These are phyloP conservation scores for Talaromyces sp. DNA, from an alignment of 2,329 filamentous ascomycete species.

Conservation along the genomic window DNA sequence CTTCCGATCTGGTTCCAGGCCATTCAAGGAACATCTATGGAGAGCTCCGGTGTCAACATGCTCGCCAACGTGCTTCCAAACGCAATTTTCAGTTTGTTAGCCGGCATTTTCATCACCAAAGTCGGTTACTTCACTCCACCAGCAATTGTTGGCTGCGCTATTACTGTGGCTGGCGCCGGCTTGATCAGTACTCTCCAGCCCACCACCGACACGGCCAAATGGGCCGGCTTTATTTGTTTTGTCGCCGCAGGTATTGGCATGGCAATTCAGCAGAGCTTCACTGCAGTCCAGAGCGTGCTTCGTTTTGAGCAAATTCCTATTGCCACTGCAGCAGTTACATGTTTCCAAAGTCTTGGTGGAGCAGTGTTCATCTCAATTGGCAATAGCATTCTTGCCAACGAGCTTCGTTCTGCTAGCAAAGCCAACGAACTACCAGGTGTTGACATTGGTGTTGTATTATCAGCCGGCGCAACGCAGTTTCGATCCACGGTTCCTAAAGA, in stretches of 20 bases:
- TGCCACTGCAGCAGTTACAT: slow-evolving; percentile 21
- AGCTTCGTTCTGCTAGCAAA: slow-evolving; percentile 21
- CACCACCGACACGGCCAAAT: slow-evolving; percentile 15
- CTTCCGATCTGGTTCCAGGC: slow-evolving; percentile 24
- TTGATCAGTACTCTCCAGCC: slow-evolving; percentile 29
- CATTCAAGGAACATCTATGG: slow-evolving; percentile 14
- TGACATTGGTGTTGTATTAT: slow-evolving; percentile 6
- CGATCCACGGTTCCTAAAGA: slow-evolving; percentile 6
- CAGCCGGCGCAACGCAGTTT: slow-evolving; percentile 11
- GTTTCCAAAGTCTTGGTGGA: slow-evolving; percentile 19
- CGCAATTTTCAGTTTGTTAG: slow-evolving; percentile 22
- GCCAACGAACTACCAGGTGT: slow-evolving; percentile 8
- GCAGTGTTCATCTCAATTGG: slow-evolving; percentile 25
- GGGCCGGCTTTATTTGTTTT: slow-evolving; percentile 21
- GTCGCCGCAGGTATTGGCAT: slow-evolving; percentile 17
- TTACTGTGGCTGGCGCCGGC: slow-evolving; percentile 24
- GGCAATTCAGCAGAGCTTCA: slow-evolving; percentile 15
- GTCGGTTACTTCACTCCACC: slow-evolving; percentile 23
- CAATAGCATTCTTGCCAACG: slow-evolving; percentile 26
- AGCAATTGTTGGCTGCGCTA: slow-evolving; percentile 21
- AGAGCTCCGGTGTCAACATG: slow-evolving; percentile 10
- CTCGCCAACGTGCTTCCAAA: slow-evolving; percentile 29
- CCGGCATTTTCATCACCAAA: slow-evolving; percentile 22
- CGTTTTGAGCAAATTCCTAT: slow-evolving; percentile 22
- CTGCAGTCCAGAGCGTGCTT: slow-evolving; percentile 19